These are phyloP conservation scores for Solanum pinnatisectum DNA, from an alignment of 257 asterid species.

Conservation along the genomic window DNA sequence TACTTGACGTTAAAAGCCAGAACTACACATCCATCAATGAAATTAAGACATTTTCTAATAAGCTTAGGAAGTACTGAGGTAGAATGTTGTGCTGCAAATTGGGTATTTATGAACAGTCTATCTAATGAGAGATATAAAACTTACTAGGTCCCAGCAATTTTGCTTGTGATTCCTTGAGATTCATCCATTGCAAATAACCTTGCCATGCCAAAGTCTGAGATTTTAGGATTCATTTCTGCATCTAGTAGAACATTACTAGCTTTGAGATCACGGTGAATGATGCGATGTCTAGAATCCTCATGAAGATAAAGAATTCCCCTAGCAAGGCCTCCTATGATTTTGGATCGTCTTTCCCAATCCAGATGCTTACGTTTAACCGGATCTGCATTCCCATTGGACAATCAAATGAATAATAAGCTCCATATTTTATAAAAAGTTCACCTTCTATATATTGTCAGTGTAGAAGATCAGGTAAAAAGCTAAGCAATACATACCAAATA, in stretches of 20 bases:
- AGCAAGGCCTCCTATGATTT: background rate
- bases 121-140: background rate
- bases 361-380: background rate
- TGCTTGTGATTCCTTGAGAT: background rate
- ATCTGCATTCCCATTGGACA: background rate
- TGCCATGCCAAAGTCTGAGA: background rate
- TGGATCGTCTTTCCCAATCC: background rate
- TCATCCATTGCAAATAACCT: background rate
- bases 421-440: background rate
- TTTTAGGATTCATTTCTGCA: background rate
- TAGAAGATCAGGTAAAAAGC: background rate
- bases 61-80: background rate
- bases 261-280: background rate
- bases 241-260: background rate
- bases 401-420: background rate
- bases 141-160: background rate
- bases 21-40: background rate
- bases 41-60: background rate
- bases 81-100: background rate
- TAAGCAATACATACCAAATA: slow-evolving; percentile 10
- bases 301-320: background rate
- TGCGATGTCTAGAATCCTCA: background rate
- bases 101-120: background rate
- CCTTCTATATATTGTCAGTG: background rate
- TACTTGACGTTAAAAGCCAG: background rate